Conservation (phyloP, 192 early-diverging fungal species). For the Dissophora ornata region DNA sequence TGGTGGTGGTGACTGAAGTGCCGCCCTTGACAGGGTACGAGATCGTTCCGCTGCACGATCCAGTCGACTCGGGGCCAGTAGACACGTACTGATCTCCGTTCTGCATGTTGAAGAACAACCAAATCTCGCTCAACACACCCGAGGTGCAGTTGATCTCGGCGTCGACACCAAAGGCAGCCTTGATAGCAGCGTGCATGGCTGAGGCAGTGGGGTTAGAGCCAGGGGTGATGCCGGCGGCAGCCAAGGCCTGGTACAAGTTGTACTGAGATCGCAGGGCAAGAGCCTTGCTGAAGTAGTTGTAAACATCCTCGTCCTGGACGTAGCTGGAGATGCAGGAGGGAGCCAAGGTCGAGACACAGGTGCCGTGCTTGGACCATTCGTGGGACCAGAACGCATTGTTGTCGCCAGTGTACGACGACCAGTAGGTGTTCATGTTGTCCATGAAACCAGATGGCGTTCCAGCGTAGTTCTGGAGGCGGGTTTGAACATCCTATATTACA, state of each 20-base stretch:
- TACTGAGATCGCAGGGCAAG: conserved; percentile 67
- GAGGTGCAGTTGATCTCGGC: conserved; percentile 57
- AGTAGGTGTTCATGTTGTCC: conserved; percentile 71
- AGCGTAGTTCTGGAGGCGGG: conserved; percentile 56
- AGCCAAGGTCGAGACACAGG: conserved; percentile 74
- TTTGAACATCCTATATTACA: conserved; percentile 53
- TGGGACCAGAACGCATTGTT: conserved; percentile 87
- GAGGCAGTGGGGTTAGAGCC: conserved; percentile 55
- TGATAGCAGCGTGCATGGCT: conserved; percentile 58
- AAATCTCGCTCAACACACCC: conserved; percentile 56
- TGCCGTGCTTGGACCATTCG: conserved; percentile 87
- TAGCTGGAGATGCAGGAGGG: conserved; percentile 68
- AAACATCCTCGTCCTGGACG: conserved; percentile 62
- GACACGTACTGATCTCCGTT: conserved; percentile 49
- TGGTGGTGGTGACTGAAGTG: neutral
- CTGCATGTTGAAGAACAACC: conserved; percentile 32
- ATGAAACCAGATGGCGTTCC: conserved; percentile 49
- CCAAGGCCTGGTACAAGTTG: conserved; percentile 63
- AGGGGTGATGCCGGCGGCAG: conserved; percentile 58
- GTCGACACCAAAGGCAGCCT: conserved; percentile 48
- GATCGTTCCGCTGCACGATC: conserved; percentile 37
- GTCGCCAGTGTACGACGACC: conserved; percentile 79
- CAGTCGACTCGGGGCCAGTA: conserved; percentile 25
- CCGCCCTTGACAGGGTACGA: conserved; percentile 41
- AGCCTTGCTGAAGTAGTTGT: conserved; percentile 66